Evolutionary conservation across 495 filamentous ascomycete genomes (phyloP), one percentile per base, ranked within the genome.

Genomic region (Penicillium canescens): DNA sequence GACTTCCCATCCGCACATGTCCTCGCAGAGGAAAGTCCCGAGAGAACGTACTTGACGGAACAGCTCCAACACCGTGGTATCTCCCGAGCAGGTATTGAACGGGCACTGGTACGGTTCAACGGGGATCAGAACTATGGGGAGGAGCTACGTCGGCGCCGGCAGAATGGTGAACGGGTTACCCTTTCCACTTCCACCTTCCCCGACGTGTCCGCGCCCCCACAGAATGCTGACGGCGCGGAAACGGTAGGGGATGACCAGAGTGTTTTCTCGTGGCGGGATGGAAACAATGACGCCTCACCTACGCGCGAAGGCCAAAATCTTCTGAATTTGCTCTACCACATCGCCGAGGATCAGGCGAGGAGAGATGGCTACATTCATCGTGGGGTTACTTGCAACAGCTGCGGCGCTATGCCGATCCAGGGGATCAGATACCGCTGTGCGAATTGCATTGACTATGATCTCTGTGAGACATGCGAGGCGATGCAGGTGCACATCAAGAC

Each of bases 371-470:
- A 93, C 64, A 88, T 96, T 24, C 94, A 99, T 65, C 87, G 94
- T 3, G 92, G 95, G n/a, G 90, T 95, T 46, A 86, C 82, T 31
- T 99, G 94, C 70, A 95, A 97, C 69, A 85, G 82, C 52, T 98
- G 94, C 59, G 85, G 86, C 33, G 80, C 84, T 50, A 81, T 88
- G 51, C 94, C 94, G 7, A 97, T 98, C 40, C 87, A 90, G 40
- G 94, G 94, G 1, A 90, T 94, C 52, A 80, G 93, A 63, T 96
- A 96, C 69, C 84, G 90, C 52, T 97, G 92, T 66, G 84, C 89
- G 48, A 97, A 96, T 71, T 97, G 92, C 63, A 81, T 86, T 53
- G 92, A 97, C 64, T 97, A 89, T 54, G 92, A 97, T 66, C 83
- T 93, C 14, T 96, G 90, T 71, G 90, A 95, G 68, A 85, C 82